Evolutionary conservation across 345 rosid genomes (phyloP), one percentile per base, ranked within the genome.

Genomic region (Pseudoturritis turrita): DNA sequence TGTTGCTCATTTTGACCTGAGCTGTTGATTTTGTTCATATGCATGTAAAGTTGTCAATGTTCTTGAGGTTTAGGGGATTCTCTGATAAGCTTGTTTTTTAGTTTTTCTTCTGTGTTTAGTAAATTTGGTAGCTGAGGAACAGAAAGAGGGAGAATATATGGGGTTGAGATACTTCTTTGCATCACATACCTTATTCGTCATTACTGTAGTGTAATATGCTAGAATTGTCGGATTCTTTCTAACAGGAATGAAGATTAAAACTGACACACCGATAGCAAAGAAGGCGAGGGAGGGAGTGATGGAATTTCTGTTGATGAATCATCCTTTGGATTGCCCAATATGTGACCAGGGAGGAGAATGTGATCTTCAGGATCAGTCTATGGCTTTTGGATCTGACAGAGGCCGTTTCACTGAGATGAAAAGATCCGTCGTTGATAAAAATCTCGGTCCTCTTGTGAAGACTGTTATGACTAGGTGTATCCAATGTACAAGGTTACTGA

Each of bases 311-410:
- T 80, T 95, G 76, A 95, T 95, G 98, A 95, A 95, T 65, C 99
- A 89, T 80, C 99, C 99, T 11, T 47, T 95, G 63, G 99, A 95
- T 81, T 95, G 99, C 41, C 99, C 99, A 53, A 95, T 91, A 13
- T 95, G 99, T 77, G 99, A 91, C 72, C 99, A 91, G 72, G 99
- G 99, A 70, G 99, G 98, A 68, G 99, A 95, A 54, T 91, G 99
- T 77, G 99, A 95, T 84, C 97, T 95, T 62, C 99, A 95, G 73
- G 99, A 95, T 80, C 99, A 96, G 79, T 92, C 97, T 49, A 96
- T 96, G 99, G 99, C 99, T 56, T 96, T 96, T 77, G 99, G 99
- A 44, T 88, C 99, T 52, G 98, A 96, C 58, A 93, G 98, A 49
- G 98, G 98, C 54, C 87, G 99, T 67, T 95, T 95, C 79, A 89